Base-by-base conservation (phyloP, 1,284 basidiomycete genomes). In the Naganishia cerealis region DNA sequence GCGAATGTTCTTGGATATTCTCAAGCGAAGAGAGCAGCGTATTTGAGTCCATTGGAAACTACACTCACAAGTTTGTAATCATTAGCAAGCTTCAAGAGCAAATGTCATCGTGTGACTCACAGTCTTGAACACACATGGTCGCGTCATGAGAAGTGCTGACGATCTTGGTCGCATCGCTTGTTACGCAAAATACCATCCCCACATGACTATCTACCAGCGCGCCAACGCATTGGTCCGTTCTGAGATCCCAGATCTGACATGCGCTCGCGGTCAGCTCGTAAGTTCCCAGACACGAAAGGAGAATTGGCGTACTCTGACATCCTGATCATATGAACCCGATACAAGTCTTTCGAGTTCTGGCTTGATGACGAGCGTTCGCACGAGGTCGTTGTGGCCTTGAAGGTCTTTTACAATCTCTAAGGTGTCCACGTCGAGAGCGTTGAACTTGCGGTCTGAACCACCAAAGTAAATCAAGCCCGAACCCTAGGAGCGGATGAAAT, bases 91-190 rank as follows among this genome's bases (percentile, higher is more conserved):
- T 10, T 18, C 29, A 40, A 10, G 1, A 36, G 26, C 8, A 29
- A 36, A 3, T 5, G 33, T 9, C 2, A 6, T 16, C 10, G 26
- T 26, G 15, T 15, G 16, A 62, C 69, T 67, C 29, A 65, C 69
- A 70, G 57, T 70, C 66, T 55, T 67, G 66, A 33, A 70, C 36
- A 12, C 50, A 57, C 66, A 70, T 56, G 12, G 46, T 65, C 24
- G 39, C 66, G 57, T 43, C 55, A 33, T 39, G 54, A 40, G 53
- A 62, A 21, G 56, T 56, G 24, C 55, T 52, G 26, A 70, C 50
- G 43, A 70, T 55, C 61, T 63, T 70, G 26, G 66, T 67, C 29
- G 69, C 66, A 58, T 67, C 59, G 36, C 56, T 63, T 18, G 57
- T 52, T 15, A 67, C 55, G 26, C 57, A 59, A 33, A 70, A 59